Conservation (phyloP, 306 rosid genomes). For the Vigna trinervia region DNA sequence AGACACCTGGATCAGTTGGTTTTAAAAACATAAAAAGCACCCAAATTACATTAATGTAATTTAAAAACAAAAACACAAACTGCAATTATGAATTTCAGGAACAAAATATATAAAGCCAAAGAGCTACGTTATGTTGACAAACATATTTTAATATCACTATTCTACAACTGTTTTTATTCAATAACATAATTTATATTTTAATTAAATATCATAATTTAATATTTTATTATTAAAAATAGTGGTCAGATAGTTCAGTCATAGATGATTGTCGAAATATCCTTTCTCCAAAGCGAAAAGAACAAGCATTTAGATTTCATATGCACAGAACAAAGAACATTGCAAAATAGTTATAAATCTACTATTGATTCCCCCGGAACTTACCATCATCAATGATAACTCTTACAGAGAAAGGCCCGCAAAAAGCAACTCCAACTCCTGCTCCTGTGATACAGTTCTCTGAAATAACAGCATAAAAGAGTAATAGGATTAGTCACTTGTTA, state of each 20-base stretch:
- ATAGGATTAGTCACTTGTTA: conserved; percentile 27
- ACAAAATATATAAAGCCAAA: conserved; percentile 18
- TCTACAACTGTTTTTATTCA: too few relatives aligned
- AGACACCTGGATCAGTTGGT: background rate
- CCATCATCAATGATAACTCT: conserved; percentile 40
- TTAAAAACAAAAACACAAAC: background rate
- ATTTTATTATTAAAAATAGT: too few relatives aligned
- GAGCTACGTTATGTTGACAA: too few relatives aligned
- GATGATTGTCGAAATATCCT: too few relatives aligned
- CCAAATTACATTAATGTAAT: background rate
- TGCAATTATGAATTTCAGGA: background rate
- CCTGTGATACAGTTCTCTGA: conserved; percentile 80
- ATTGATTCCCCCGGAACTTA: conserved; percentile 41
- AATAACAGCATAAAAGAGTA: conserved; percentile 27
- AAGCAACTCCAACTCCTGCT: conserved; percentile 81
- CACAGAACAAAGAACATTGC: background rate
- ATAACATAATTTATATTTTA: too few relatives aligned
- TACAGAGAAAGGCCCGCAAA: conserved; percentile 83
- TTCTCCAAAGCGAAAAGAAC: background rate
- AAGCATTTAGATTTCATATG: conserved; percentile 6
- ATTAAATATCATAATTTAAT: too few relatives aligned
- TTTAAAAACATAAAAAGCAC: background rate
- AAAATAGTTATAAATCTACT: conserved; percentile 3
- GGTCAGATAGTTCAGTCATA: too few relatives aligned
- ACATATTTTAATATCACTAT: too few relatives aligned